Evolutionary conservation across 495 filamentous ascomycete genomes (phyloP).

Genomic region (Annulohypoxylon bovei): DNA sequence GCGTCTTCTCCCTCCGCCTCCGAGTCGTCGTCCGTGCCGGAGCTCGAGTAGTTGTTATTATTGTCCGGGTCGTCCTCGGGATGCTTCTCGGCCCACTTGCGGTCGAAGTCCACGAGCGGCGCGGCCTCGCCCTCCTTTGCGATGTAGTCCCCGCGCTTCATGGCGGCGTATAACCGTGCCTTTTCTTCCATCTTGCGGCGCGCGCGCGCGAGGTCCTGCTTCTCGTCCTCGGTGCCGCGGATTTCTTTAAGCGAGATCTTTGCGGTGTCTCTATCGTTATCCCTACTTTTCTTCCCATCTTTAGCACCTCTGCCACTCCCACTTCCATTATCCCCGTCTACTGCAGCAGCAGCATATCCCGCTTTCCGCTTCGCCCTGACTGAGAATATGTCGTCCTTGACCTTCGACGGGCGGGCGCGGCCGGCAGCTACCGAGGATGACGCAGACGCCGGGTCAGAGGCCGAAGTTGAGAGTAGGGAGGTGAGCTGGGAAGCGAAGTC

Average conservation of each 20-base stretch:
- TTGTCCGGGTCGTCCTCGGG: constrained; percentile 49
- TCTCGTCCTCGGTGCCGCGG: constrained; percentile 58
- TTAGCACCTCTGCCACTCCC: constrained; percentile 54
- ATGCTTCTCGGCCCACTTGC: constrained; percentile 84
- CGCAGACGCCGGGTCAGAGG: constrained; percentile 46
- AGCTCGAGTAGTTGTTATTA: constrained; percentile 47
- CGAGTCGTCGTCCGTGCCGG: constrained; percentile 48
- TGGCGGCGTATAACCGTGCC: constrained; percentile 79
- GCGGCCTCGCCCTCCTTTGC: constrained; percentile 64
- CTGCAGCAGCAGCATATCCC: constrained; percentile 12
- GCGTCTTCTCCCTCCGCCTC: constrained; percentile 55
- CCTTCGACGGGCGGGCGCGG: constrained; percentile 72
- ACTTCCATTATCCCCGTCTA: neutral
- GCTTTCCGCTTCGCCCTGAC: constrained; percentile 74
- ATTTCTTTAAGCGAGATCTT: constrained; percentile 55
- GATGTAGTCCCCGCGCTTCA: constrained; percentile 79
- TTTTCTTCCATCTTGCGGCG: constrained; percentile 88
- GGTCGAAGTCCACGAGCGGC: constrained; percentile 87
- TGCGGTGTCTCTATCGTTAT: constrained; percentile 24
- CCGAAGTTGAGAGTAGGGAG: constrained; percentile 70
- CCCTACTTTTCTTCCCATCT: constrained; percentile 16
- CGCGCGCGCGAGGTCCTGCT: constrained; percentile 62
- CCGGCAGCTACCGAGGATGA: constrained; percentile 56
- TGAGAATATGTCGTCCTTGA: constrained; percentile 76
- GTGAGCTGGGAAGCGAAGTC: constrained; percentile 82